Base-by-base conservation (phyloP, 768 basidiomycete species). In the Termitomyces sp. region DNA sequence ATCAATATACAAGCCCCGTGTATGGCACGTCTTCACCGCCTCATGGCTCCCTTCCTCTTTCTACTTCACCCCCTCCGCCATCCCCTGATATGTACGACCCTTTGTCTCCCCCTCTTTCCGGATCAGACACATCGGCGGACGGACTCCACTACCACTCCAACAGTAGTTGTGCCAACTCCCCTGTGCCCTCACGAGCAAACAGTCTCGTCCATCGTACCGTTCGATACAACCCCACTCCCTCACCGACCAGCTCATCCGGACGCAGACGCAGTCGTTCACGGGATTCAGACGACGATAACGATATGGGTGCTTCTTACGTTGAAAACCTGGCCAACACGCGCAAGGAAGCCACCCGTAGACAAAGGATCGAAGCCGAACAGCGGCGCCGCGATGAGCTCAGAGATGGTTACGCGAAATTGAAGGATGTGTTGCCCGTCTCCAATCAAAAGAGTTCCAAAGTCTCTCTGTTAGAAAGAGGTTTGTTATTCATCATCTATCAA, bases 371-470 rank as follows among this genome's bases (percentile, higher is more conserved):
- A 75, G 91, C 91, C n/a, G 91, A 93, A 72, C 90, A 95, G 76
- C 79, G 92, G 47, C 80, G 93, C 58, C 81, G 93, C 63, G 92
- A 94, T 72, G 93, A 95, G 73, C 80, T 95, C 61, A 82, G 93
- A 61, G 93, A 95, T 67, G 93, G 91, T 30, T 95, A 95, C 73
- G 87, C 88, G 37, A 87, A 88, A 68, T 77, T 95, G 72, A 93
- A 92, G 74, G 91, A 93, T 61, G 89, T 90, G 27, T 78, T 95
- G 7, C 93, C 93, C 3, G 81, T 88, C 55, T 90, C 89, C 13
- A 93, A 92, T 73, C 91, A 93, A 78, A 92, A 94, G 76, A 87
- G 88, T 71, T 93, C 90, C 76, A 95, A 95, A 70, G 90, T 93
- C 18, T 91, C 89, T 27, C 75, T 95, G 58, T 77, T 95, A 57